Evolutionary conservation across 208 protist species (phyloP).

Genomic region (Leishmania gerbilli): DNA sequence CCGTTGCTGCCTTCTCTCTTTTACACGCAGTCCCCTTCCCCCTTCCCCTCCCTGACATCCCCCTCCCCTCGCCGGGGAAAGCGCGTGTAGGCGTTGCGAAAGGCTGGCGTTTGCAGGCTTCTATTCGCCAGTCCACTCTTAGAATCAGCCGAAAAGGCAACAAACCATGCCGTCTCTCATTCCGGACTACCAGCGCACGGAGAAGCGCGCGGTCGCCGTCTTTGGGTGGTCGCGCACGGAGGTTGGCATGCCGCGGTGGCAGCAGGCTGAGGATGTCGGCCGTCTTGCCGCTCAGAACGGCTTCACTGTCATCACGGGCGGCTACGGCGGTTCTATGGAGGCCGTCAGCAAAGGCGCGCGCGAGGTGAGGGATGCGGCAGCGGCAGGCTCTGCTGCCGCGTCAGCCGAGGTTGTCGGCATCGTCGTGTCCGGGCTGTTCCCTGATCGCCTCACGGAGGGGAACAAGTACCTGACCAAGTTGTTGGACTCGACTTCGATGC

Average conservation of each 20-base stretch:
- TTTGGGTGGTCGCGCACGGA: conserved; percentile 72
- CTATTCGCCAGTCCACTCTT: neutral
- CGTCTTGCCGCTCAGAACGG: conserved; percentile 40
- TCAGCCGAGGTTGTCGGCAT: conserved; percentile 59
- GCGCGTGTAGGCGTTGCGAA: neutral
- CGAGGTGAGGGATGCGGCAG: conserved; percentile 33
- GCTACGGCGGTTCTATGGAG: conserved; percentile 83
- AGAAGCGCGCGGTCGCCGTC: conserved; percentile 47
- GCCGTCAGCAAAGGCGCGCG: conserved; percentile 68
- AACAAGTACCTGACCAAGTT: conserved; percentile 62
- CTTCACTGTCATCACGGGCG: conserved; percentile 64
- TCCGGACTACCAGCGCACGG: conserved; percentile 42
- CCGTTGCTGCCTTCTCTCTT: neutral
- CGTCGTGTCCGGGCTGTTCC: conserved; percentile 52
- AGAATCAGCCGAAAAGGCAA: neutral
- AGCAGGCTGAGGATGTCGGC: conserved; percentile 51
- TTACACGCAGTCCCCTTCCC: neutral
- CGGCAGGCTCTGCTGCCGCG: conserved; percentile 5
- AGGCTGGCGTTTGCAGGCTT: neutral
- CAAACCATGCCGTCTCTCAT: conserved; percentile 20
- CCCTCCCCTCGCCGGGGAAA: neutral
- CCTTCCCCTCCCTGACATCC: neutral
- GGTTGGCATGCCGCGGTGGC: conserved; percentile 44
- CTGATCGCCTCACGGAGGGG: conserved; percentile 47
- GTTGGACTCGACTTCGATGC: conserved; percentile 45